phyloP scores from a whole-genome alignment of 2,329 filamentous ascomycete genomes.

The Dactylellina haptotyla region DNA sequence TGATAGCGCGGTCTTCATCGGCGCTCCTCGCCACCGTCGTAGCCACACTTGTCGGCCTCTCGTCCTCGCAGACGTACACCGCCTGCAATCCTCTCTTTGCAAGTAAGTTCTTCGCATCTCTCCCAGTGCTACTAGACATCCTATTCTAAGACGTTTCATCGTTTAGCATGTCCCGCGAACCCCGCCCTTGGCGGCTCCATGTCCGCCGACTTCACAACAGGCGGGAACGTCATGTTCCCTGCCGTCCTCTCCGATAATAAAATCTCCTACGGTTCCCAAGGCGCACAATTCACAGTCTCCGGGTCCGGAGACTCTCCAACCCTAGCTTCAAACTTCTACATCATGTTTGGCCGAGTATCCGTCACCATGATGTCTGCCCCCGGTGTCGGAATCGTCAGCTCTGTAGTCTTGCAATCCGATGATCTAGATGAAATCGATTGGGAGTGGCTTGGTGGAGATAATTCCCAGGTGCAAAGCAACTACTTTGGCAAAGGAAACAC shows the following conservation, averaged over 20 bases:
- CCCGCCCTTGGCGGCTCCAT: slow-evolving; percentile 85
- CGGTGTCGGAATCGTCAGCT: slow-evolving; percentile 91
- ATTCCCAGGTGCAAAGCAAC: slow-evolving; percentile 86
- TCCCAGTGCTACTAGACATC: slow-evolving; percentile 54
- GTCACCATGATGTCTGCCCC: slow-evolving; percentile 85
- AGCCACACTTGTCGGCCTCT: slow-evolving; percentile 56
- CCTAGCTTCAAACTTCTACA: slow-evolving; percentile 91
- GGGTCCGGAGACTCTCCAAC: slow-evolving; percentile 84
- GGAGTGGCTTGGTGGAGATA: slow-evolving; percentile 88
- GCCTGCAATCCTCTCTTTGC: slow-evolving; percentile 67
- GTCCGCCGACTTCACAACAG: slow-evolving; percentile 82
- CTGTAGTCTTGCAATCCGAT: slow-evolving; percentile 89
- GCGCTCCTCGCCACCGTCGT: slow-evolving; percentile 21
- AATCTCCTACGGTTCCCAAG: slow-evolving; percentile 78
- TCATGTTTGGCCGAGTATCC: slow-evolving; percentile 97
- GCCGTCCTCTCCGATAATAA: slow-evolving; percentile 65
- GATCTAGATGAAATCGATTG: slow-evolving; percentile 95
- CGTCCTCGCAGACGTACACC: slow-evolving; percentile 68
- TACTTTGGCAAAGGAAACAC: slow-evolving; percentile 96
- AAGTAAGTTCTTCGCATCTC: slow-evolving; percentile 57
- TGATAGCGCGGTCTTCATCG: slow-evolving; percentile 28
- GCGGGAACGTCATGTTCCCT: slow-evolving; percentile 80
- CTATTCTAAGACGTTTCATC: slow-evolving; percentile 2
- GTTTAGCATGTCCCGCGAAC: slow-evolving; percentile 75
- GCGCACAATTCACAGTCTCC: slow-evolving; percentile 81